Conservation (phyloP, 2,329 filamentous ascomycete species). For the Stenocarpella maydis region DNA sequence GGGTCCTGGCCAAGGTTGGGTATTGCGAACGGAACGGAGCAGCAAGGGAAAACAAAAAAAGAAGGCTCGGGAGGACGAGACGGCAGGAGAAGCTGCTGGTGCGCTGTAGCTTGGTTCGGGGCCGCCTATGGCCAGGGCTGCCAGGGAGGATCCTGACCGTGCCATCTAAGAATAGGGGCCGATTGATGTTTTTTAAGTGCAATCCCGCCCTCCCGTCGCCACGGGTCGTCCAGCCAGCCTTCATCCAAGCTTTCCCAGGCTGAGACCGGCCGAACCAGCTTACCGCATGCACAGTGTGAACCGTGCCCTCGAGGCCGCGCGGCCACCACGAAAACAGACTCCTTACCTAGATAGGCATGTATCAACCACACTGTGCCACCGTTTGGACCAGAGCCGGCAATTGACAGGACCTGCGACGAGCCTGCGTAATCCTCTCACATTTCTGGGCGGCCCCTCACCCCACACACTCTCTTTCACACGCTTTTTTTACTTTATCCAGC, state of each 20-base stretch:
- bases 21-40: background rate
- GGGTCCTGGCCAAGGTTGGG: no score
- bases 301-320: no score
- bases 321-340: no score
- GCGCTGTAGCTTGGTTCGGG: constrained; percentile 12
- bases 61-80: background rate
- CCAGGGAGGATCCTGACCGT: constrained; percentile 14
- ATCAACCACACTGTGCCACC: constrained; percentile 13
- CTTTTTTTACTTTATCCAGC: background rate
- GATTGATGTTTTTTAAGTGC: constrained; percentile 23
- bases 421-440: constrained; percentile 5
- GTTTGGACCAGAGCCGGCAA: background rate
- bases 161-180: constrained; percentile 28
- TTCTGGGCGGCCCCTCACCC: constrained; percentile 4
- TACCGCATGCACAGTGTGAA: constrained; percentile 11
- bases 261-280: background rate
- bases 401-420: constrained; percentile 14
- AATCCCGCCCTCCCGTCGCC: background rate
- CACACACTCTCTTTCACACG: no score
- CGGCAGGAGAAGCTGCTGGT: background rate
- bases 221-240: constrained; percentile 6
- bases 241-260: constrained; percentile 13
- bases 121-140: background rate
- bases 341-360: no score
- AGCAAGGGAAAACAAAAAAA: background rate